Evolutionary conservation across 306 rosid genomes (phyloP), one percentile per base, ranked within the genome.

Genomic region (Vigna nakashimae): DNA sequence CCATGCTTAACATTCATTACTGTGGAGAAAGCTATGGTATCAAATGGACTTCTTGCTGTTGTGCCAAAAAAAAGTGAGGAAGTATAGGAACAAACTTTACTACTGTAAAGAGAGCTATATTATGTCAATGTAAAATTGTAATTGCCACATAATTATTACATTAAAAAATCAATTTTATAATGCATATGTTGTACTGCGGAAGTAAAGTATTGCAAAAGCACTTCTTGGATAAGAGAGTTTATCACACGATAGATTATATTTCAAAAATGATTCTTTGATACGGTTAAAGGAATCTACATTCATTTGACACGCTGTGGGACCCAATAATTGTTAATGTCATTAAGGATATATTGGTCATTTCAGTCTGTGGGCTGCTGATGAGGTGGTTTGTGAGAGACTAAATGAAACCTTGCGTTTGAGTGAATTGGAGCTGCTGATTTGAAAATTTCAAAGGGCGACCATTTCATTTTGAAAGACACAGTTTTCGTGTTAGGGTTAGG

Each of bases 21-120:
- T 42, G 17, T 42, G 80, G 73, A 82, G 48, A 75, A 70, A 79
- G 71, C 76, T 65, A 49, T 65, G 81, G 77, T 64, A 85, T 72
- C 70, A 60, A 79, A 69, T 63, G 57, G 22, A 40, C 73, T 74
- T 75, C 78, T 65, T 69, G 59, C 75, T 43, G 82, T 15, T 73
- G 30, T 60, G 65, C 84, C 57, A 62, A 42, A 30, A 30, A 70
- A 46, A 69, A 69, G 38, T 69, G 57, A 46, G 43, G 46, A 22
- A 64, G 30, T 55, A 51, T 69, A 48, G 16, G 73, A 53, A 53
- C 58, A 38, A 78, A 30, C 73, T 17, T 69, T 9, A 65, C 62
- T 45, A 76, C 67, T 74, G 45, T 74, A 59, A 50, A 74, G 60
- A 64, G 66, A 69, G 78, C 53, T 74, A 30, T 74, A 71, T 75